phyloP scores from a whole-genome alignment of 805 yeast genomes.

The Blastobotrys muscicola region DNA sequence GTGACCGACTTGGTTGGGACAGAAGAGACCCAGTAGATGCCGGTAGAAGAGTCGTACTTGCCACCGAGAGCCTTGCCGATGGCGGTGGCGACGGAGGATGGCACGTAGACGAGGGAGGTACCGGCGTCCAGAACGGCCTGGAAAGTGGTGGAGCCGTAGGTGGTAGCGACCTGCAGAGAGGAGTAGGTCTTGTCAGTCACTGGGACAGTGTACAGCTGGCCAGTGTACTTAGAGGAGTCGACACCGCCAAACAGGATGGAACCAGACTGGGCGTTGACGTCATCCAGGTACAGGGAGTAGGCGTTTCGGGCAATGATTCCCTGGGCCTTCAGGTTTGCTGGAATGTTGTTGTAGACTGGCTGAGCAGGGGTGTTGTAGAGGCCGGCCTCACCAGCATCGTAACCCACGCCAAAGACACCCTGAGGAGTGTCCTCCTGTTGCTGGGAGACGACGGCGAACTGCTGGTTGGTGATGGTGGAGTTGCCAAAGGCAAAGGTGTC shows the following conservation, averaged over 20 bases:
- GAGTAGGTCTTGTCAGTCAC: too few relatives aligned
- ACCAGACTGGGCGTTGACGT: slow-evolving; percentile 20
- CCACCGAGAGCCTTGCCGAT: slow-evolving; percentile 1
- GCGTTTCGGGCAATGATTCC: slow-evolving; percentile 47
- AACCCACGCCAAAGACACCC: slow-evolving; percentile 23
- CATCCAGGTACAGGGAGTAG: slow-evolving; percentile 54
- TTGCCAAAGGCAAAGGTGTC: slow-evolving; percentile 47
- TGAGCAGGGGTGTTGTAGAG: slow-evolving; percentile 8
- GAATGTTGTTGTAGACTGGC: slow-evolving; percentile 45
- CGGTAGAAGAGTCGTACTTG: background rate
- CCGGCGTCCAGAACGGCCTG: slow-evolving; percentile 23
- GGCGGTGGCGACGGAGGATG: background rate
- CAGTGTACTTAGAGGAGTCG: slow-evolving; percentile 30
- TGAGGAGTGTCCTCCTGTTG: slow-evolving; percentile 28
- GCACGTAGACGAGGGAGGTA: slow-evolving; percentile 10
- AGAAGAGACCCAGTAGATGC: slow-evolving; percentile 1
- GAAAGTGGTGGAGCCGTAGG: slow-evolving; percentile 25
- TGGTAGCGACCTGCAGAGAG: slow-evolving; percentile 15
- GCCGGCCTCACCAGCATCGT: slow-evolving; percentile 20
- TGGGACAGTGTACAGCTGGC: too few relatives aligned
- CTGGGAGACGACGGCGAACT: slow-evolving; percentile 10
- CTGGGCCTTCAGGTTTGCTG: slow-evolving; percentile 41
- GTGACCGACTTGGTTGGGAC: slow-evolving; percentile 14
- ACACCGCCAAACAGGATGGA: slow-evolving; percentile 39
- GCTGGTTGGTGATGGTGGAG: slow-evolving; percentile 30